Conservation (phyloP, 2,329 filamentous ascomycete genomes). For the Aspergillus pseudonomiae region DNA sequence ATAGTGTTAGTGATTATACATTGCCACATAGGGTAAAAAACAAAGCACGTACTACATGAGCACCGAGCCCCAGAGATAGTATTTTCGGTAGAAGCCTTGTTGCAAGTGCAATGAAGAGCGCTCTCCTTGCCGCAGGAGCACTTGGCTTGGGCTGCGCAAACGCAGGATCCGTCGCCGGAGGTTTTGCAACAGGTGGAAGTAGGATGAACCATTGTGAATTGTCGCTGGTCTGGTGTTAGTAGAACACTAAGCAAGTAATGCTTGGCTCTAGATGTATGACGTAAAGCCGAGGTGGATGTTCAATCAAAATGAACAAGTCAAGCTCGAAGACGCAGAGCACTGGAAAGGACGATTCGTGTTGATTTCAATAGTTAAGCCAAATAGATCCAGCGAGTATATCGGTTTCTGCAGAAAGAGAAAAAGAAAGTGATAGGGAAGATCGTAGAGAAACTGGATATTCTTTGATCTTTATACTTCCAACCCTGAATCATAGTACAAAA, state of each 20-base stretch:
- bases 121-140: constrained; percentile 91
- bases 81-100: constrained; percentile 77
- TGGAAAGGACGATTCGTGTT: background rate
- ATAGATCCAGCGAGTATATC: background rate
- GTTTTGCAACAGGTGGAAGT: constrained; percentile 62
- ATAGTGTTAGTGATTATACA: constrained; percentile 9
- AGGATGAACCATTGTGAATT: constrained; percentile 50
- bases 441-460: background rate
- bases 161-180: constrained; percentile 56
- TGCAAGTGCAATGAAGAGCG: constrained; percentile 84
- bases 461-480: constrained; percentile 18
- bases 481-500: background rate
- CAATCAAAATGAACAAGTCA: background rate
- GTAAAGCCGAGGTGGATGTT: background rate
- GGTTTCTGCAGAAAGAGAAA: background rate
- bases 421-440: background rate
- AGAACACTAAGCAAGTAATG: no score
- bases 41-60: constrained; percentile 68
- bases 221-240: background rate
- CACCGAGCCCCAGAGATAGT: constrained; percentile 71
- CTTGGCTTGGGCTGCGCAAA: constrained; percentile 61
- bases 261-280: constrained; percentile 2
- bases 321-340: background rate
- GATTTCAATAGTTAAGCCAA: background rate
- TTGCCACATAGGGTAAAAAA: background rate